Evolutionary conservation across 2,329 filamentous ascomycete species (phyloP).

Genomic region (Chaetomium sp.): DNA sequence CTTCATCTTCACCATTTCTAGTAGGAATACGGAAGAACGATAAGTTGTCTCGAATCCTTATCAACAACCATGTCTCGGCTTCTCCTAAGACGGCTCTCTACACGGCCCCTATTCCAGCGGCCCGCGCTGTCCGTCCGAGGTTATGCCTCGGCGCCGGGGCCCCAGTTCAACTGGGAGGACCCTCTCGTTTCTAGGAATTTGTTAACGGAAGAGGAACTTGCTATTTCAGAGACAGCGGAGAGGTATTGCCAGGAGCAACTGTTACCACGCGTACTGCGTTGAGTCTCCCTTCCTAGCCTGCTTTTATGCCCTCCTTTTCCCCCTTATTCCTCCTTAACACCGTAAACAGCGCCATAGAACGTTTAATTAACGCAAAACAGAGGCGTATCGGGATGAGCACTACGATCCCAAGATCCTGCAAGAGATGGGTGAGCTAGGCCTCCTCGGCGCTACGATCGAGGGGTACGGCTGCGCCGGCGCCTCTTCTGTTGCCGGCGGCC

Average conservation of each 20-base stretch:
- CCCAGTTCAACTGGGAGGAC: conserved; percentile 82
- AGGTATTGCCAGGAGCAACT: conserved; percentile 90
- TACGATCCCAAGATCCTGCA: conserved; percentile 73
- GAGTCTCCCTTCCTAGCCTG: neutral
- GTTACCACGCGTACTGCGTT: conserved; percentile 79
- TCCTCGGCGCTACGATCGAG: conserved; percentile 74
- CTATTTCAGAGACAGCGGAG: conserved; percentile 84
- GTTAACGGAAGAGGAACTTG: conserved; percentile 82
- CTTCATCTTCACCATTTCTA: too few species aligned
- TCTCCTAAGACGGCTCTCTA: conserved; percentile 14
- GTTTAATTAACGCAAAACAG: conserved; percentile 16
- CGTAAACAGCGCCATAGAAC: neutral
- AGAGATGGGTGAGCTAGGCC: conserved; percentile 80
- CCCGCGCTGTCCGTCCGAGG: conserved; percentile 4
- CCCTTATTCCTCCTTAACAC: neutral
- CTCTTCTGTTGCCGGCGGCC: conserved; percentile 70
- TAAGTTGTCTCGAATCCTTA: too few species aligned
- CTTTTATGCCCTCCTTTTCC: neutral
- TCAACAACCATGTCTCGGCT: conserved; percentile 20
- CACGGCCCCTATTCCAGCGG: conserved; percentile 4
- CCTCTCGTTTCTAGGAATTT: conserved; percentile 69
- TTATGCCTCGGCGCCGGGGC: conserved; percentile 17
- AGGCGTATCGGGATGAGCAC: conserved; percentile 63
- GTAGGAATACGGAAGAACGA: too few species aligned
- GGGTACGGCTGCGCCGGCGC: conserved; percentile 80